phyloP scores from a whole-genome alignment of 228 moss, liverwort and hornwort genomes.

The Sphagnum fallax region DNA sequence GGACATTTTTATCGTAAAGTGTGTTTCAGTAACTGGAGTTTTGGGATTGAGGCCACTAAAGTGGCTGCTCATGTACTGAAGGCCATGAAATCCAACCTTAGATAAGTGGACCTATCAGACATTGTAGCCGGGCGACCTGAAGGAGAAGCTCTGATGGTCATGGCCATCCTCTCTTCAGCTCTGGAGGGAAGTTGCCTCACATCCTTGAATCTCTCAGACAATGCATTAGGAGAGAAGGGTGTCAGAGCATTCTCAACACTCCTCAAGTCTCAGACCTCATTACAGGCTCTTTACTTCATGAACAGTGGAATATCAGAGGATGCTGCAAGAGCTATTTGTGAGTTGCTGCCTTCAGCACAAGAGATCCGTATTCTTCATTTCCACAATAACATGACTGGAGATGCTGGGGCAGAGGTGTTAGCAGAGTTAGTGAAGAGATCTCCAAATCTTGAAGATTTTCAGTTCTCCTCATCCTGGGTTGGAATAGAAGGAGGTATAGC shows the following conservation, averaged over 20 bases:
- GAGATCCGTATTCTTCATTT: conserved; percentile 68
- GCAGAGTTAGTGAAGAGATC: conserved; percentile 54
- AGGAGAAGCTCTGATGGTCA: conserved; percentile 80
- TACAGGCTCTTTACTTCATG: conserved; percentile 90
- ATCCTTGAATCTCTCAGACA: conserved; percentile 91
- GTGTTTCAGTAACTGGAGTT: conserved; percentile 94
- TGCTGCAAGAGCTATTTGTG: conserved; percentile 78
- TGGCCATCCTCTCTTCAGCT: conserved; percentile 69
- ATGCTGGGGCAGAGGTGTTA: conserved; percentile 75
- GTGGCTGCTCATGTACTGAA: conserved; percentile 68
- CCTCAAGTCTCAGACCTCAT: conserved; percentile 64
- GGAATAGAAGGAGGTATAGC: conserved; percentile 71
- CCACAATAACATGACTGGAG: conserved; percentile 99
- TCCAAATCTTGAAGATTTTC: conserved; percentile 65
- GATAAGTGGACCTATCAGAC: conserved; percentile 83
- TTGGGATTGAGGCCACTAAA: conserved; percentile 75
- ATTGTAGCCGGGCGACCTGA: conserved; percentile 94
- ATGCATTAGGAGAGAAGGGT: conserved; percentile 96
- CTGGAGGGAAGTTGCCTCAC: conserved; percentile 74
- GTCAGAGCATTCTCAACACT: conserved; percentile 83
- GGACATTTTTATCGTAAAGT: conserved; percentile 54
- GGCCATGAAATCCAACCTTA: conserved; percentile 44
- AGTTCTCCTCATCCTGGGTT: conserved; percentile 94
- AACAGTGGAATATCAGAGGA: conserved; percentile 94
- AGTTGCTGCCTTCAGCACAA: conserved; percentile 68